A percentile compares a stretch with the other conserved stretches of the same genome.
These are phyloP conservation scores for Marasmius fiardii DNA, from an alignment of 1,284 basidiomycete species.

Conservation along the genomic window DNA sequence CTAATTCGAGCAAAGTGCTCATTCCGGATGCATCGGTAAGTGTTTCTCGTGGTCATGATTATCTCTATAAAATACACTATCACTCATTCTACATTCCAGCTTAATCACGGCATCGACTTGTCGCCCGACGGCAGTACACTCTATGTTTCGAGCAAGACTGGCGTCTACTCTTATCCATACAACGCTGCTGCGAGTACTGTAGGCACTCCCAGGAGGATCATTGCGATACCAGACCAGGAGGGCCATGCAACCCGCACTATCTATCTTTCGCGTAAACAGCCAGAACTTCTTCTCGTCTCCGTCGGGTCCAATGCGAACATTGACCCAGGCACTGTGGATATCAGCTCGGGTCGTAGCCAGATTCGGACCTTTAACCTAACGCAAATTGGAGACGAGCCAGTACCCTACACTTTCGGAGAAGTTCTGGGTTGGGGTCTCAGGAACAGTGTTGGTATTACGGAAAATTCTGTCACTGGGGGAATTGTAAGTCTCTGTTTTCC, in stretches of 20 bases:
- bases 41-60: background rate
- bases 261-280: background rate
- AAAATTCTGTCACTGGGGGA: background rate
- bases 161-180: background rate
- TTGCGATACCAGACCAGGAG: background rate
- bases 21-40: background rate
- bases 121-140: background rate
- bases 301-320: background rate
- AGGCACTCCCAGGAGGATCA: background rate
- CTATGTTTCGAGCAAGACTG: background rate
- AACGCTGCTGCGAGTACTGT: background rate
- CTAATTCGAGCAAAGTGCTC: background rate
- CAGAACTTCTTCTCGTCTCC: background rate
- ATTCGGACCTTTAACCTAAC: constrained; percentile 4
- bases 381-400: background rate
- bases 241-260: constrained; percentile 1
- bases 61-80: background rate
- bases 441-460: background rate
- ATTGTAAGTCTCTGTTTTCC: background rate
- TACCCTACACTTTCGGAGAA: background rate
- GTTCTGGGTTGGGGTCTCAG: background rate
- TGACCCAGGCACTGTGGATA: background rate
- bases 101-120: background rate
- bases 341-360: background rate
- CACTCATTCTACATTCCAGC: background rate